Base-by-base conservation (phyloP, 164 flowering plant species). In the Vitis rupestris region DNA sequence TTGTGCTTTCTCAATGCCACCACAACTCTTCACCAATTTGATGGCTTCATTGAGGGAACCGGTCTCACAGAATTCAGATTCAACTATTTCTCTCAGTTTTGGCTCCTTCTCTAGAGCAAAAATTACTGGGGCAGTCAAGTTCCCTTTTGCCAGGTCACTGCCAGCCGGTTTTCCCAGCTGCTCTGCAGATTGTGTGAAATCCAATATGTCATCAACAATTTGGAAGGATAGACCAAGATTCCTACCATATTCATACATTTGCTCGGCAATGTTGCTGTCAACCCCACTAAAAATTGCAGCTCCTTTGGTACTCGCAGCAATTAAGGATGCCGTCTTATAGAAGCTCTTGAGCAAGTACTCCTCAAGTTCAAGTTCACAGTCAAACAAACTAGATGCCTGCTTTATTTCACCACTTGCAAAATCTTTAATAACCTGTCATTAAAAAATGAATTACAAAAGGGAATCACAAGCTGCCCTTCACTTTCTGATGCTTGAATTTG, bases 341-440 rank as follows among this genome's bases (percentile, higher is more conserved):
- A 89, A 92, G 81, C 99, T 92, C 80, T 94, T 94, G 79, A 82
- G 72, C 77, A 94, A 64, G 68, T 94, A 94, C 53, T 94, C 97
- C 13, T 91, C 95, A 3, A 94, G 90, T 30, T 87, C 76, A 50
- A 82, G 67, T 62, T 92, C 93, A 67, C 95, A 90, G 77, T 94
- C 93, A 49, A 94, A 94, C 56, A 92, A 85, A 72, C 97, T 87
- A 0, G 99, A 90, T 10, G 97, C 99, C 79, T 94, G 99, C 81
- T 90, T 90, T 82, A 94, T 94, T 86, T 94, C 99, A 65, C 99
- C 97, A 76, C 99, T 94, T 2, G 99, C 99, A 75, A 94, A 94
- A 78, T 94, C 99, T 84, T 94, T 94, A 63, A 94, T 94, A 9
- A 94, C 99, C 97, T 94, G 87, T 54, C 56, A 74, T 50, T 48